Base-by-base conservation (phyloP, 495 filamentous ascomycete genomes). In the Coniosporium apollinis region DNA sequence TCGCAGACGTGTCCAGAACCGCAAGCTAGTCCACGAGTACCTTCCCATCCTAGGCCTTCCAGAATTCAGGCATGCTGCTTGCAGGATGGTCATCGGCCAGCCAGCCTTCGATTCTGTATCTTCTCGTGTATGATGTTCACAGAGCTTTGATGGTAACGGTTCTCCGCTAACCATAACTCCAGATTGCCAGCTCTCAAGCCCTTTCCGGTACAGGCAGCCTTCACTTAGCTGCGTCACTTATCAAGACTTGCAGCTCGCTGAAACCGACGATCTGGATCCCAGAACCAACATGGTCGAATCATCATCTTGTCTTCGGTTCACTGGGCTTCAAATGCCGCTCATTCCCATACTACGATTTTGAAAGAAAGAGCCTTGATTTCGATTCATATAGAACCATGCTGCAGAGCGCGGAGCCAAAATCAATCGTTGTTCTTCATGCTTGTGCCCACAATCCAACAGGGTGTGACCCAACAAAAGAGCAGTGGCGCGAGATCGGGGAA, bases 401-500 rank as follows among this genome's bases (percentile, higher is more conserved):
- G 24, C 7, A 26, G 13, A 13, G 8, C 24, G 24, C 24, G 8
- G 24, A 26, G 24, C 24, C 24, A 13, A 26, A 26, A 7, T 26
- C 24, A 26, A 13, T 26, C 24, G 13, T 26, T 13, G 13, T 26
- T 26, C 24, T 26, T 26, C 24, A 26, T 26, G 24, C 24, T 7
- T 26, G 83, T 57, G 83, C 83, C 10, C 83, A 92, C 66, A 92
- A 92, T 67, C 83, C 83, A 28, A 92, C 83, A 42, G 83, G 83
- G 51, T 75, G 89, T 49, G 83, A 92, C 60, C 83, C 83, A 13
- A 85, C 79, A 24, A 55, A 70, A 37, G 73, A 73, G 47, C 83
- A 92, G 61, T 92, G 83, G 83, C 78, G 72, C 62, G 61, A 82
- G 64, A 86, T 92, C 48, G 77, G 76, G 66, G 62, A 78, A 43